These are phyloP conservation scores for Trametes meyenii DNA, from an alignment of 768 basidiomycete genomes.

Conservation along the genomic window DNA sequence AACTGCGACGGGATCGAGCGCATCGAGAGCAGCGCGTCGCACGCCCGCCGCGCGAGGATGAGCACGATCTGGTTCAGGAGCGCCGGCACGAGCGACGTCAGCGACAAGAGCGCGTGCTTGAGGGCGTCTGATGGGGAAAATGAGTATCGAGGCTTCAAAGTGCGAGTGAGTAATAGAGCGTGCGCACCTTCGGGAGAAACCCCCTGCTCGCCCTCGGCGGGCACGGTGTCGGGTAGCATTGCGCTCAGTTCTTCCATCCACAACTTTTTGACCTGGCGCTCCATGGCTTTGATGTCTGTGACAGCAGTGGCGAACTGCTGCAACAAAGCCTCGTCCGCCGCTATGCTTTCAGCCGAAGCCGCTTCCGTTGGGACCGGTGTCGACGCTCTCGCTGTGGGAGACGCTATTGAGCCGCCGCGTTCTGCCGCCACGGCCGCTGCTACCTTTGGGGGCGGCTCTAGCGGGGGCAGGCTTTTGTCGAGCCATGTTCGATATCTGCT, in stretches of 20 bases:
- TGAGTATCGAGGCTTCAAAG: not conserved
- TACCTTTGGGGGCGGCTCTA: slow-evolving; percentile 43
- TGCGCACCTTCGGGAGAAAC: slow-evolving; percentile 55
- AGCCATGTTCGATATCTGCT: slow-evolving; percentile 83
- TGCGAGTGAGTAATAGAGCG: not conserved
- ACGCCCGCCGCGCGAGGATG: slow-evolving; percentile 79
- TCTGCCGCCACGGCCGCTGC: slow-evolving; percentile 38
- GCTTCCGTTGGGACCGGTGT: slow-evolving; percentile 57
- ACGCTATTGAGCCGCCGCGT: slow-evolving; percentile 35
- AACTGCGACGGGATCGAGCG: slow-evolving; percentile 90
- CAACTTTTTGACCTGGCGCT: slow-evolving; percentile 52
- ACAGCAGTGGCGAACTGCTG: slow-evolving; percentile 69
- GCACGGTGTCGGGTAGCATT: slow-evolving; percentile 54
- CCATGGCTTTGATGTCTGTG: slow-evolving; percentile 65
- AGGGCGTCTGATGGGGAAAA: slow-evolving; percentile 51
- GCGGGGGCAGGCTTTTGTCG: slow-evolving; percentile 50
- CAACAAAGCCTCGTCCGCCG: slow-evolving; percentile 65
- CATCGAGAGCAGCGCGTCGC: slow-evolving; percentile 82
- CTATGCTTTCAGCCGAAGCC: slow-evolving; percentile 54
- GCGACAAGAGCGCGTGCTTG: slow-evolving; percentile 48
- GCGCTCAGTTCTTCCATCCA: slow-evolving; percentile 71
- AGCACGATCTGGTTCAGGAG: slow-evolving; percentile 65
- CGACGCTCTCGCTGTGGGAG: slow-evolving; percentile 45
- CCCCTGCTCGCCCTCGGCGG: slow-evolving; percentile 26
- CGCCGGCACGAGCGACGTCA: slow-evolving; percentile 57